phyloP scores from a whole-genome alignment of 78 protist species.

The Dictyostelium firmibasis region DNA sequence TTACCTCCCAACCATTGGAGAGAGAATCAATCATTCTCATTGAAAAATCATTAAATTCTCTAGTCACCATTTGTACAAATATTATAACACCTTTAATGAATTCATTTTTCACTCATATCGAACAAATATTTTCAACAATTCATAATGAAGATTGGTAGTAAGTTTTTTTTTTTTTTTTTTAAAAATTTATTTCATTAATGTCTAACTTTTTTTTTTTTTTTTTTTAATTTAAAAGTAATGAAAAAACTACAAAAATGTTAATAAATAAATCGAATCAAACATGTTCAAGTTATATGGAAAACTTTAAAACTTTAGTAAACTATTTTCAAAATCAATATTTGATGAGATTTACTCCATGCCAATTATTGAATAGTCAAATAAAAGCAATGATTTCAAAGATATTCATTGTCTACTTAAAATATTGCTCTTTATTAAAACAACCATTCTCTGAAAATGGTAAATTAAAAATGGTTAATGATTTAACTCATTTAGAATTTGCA shows the following conservation, averaged over 20 bases:
- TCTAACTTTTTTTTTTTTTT: not conserved
- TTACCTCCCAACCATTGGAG: not conserved
- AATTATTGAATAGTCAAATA: not conserved
- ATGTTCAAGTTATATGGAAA: slow-evolving; percentile 40
- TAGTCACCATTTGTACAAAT: not conserved
- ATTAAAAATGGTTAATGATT: slow-evolving; percentile 38
- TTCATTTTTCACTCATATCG: slow-evolving; percentile 2
- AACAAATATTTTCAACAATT: slow-evolving; percentile 10
- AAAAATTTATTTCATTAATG: not conserved
- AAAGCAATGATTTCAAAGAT: not conserved
- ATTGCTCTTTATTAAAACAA: slow-evolving; percentile 23
- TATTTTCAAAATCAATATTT: slow-evolving; percentile 27
- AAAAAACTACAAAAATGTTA: not conserved
- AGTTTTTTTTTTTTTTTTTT: not conserved
- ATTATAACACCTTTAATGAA: slow-evolving; percentile 27
- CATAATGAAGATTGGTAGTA: slow-evolving; percentile 44
- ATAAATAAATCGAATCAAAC: not conserved
- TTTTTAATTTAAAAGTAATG: not conserved
- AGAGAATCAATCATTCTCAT: not conserved
- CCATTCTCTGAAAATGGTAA: slow-evolving; percentile 58
- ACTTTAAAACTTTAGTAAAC: not conserved
- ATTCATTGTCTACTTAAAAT: not conserved
- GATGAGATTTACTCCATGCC: slow-evolving; percentile 33
- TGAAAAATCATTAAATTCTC: slow-evolving; percentile 10
- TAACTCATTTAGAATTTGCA: slow-evolving; percentile 28